Conservation (phyloP, 495 filamentous ascomycete genomes). For the Aspergillus campestris region DNA sequence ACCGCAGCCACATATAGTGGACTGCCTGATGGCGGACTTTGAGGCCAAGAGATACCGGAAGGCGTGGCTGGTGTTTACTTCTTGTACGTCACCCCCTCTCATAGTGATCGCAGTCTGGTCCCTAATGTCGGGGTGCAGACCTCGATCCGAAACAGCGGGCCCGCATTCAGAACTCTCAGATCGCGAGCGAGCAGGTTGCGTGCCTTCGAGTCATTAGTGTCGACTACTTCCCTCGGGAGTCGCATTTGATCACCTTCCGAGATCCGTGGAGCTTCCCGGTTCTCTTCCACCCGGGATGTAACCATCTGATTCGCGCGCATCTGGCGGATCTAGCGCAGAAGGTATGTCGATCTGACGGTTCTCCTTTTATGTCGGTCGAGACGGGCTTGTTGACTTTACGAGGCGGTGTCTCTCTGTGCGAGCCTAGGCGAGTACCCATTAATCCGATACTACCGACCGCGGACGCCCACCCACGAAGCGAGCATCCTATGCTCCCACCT, state of each 20-base stretch:
- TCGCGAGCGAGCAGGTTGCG: conserved; percentile 64
- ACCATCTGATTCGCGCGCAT: conserved; percentile 69
- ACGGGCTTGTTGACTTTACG: conserved; percentile 16
- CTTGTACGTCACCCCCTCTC: conserved; percentile 41
- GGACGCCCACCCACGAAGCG: conserved; percentile 72
- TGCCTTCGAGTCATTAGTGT: conserved; percentile 67
- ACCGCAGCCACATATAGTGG: conserved; percentile 75
- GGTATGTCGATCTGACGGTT: conserved; percentile 36
- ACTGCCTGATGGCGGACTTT: conserved; percentile 88
- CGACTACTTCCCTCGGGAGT: conserved; percentile 86
- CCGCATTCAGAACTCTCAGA: conserved; percentile 47
- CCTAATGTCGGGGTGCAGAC: conserved; percentile 24
- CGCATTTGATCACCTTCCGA: conserved; percentile 79
- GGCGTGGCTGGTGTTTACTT: conserved; percentile 77
- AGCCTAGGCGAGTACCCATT: conserved; percentile 80
- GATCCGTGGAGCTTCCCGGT: conserved; percentile 94
- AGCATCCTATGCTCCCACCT: conserved; percentile 77
- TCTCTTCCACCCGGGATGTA: conserved; percentile 85
- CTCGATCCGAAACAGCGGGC: conserved; percentile 45
- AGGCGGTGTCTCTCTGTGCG: conserved; percentile 80
- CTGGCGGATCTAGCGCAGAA: conserved; percentile 79
- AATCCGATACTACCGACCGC: conserved; percentile 80
- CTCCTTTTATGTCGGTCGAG: neutral
- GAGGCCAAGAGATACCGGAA: conserved; percentile 69
- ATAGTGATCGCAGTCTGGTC: neutral